Conservation (phyloP, 2,329 filamentous ascomycete species). For the Alternaria alternata region DNA sequence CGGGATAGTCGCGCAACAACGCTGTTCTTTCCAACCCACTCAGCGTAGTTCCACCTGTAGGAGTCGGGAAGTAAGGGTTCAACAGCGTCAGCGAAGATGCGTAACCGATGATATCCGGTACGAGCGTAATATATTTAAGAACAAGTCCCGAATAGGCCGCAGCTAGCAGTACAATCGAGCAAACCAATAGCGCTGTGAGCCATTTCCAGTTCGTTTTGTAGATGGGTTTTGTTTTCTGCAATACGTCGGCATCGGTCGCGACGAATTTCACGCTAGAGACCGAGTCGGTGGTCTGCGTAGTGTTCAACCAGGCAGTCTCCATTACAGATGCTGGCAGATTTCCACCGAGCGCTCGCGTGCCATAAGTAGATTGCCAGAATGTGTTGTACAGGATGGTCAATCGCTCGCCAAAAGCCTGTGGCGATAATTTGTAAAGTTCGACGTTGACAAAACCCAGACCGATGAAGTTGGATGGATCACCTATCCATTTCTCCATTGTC, state of each 20-base stretch:
- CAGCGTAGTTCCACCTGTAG: constrained; percentile 11
- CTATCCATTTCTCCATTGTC: constrained; percentile 31
- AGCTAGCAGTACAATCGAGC: constrained; percentile 32
- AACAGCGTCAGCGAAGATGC: constrained; percentile 27
- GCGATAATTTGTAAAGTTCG: constrained; percentile 29
- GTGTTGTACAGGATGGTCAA: constrained; percentile 39
- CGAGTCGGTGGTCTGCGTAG: background rate
- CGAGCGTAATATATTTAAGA: constrained; percentile 40
- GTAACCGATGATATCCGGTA: constrained; percentile 33
- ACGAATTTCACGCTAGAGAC: constrained; percentile 25
- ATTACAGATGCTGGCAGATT: constrained; percentile 32
- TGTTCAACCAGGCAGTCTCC: constrained; percentile 12
- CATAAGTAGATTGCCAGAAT: constrained; percentile 41
- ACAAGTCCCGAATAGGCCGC: constrained; percentile 37
- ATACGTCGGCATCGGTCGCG: constrained; percentile 15
- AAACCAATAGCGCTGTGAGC: constrained; percentile 34
- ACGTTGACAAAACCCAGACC: constrained; percentile 22
- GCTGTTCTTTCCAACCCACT: constrained; percentile 28
- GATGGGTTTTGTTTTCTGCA: constrained; percentile 6
- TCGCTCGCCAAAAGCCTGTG: constrained; percentile 27
- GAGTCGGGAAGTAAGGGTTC: constrained; percentile 11
- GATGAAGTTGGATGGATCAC: constrained; percentile 27
- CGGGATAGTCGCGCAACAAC: constrained; percentile 33
- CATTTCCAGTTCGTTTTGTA: constrained; percentile 40
- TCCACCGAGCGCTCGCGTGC: constrained; percentile 29